Evolutionary conservation across 2,329 filamentous ascomycete genomes (phyloP), one percentile per base, ranked within the genome.

Genomic region (Phialophora macrospora): DNA sequence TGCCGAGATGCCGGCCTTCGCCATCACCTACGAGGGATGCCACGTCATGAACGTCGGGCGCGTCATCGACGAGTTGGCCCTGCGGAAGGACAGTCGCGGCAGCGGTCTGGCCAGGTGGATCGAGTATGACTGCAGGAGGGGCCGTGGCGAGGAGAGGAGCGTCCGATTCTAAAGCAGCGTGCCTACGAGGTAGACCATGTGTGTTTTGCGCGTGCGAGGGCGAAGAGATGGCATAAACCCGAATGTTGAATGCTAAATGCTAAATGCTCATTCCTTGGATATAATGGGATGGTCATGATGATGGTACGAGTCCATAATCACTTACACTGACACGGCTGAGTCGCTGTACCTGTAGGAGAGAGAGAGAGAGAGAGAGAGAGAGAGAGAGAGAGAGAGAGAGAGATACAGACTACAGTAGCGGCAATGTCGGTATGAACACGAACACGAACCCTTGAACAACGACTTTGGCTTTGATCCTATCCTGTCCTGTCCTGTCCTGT

Each of bases 31-130:
- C 74, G 94, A 97, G 77, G 94, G 93, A 0, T 98, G 95, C 74
- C 91, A 95, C 79, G 93, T 97, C 38, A 89, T 99, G 85, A 99
- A 99, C 76, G 93, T 95, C 0, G 92, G 93, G 5, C 84, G 85
- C 56, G 78, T 99, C 57, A 83, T 96, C 8, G 71, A 71, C 49
- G 65, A 69, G 44, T 38, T 63, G 30, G 69, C 61, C 1, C 38
- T 63, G 55, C 84, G 88, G 60, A 85, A 87, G 69, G 87, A 46
- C 17, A 38, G n/a, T 12, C 41, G 65, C 7, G 65, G 65, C 3
- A 59, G 49, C 11, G 65, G 88, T 3, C 86, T 89, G 6, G 90
- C 88, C 5, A 84, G 88, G 68, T 98, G 95, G 94, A 84, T 94
- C 1, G 95, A 98, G 80, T 98, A 94, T 80, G 90, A 91, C 77